These are phyloP conservation scores for Micromonas pusilla DNA, from an alignment of 139 green algal species.

Conservation along the genomic window DNA sequence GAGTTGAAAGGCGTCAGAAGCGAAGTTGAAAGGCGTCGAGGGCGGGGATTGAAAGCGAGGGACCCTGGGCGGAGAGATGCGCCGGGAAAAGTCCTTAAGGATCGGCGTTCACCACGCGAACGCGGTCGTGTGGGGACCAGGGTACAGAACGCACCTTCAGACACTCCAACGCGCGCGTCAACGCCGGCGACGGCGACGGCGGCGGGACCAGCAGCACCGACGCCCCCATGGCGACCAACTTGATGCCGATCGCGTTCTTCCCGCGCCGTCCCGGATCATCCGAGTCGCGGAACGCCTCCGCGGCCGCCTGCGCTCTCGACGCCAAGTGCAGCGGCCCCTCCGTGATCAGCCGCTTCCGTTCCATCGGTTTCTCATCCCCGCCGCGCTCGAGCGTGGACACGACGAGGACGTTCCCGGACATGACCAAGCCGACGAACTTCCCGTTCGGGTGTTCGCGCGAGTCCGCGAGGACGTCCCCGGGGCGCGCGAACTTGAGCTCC, in stretches of 20 bases:
- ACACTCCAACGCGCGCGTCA: not conserved
- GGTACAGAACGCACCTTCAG: no score
- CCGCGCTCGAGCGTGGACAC: not conserved
- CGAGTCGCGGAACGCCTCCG: no score
- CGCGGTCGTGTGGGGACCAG: no score
- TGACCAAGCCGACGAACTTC: not conserved
- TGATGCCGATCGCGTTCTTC: not conserved
- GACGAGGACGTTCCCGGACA: not conserved
- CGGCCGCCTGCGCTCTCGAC: not conserved
- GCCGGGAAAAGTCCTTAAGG: no score
- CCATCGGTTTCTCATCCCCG: not conserved
- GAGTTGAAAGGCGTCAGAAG: no score
- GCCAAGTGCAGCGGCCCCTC: not conserved
- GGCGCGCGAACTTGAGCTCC: not conserved
- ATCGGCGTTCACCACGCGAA: no score
- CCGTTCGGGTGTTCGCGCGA: not conserved
- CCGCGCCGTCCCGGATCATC: not conserved
- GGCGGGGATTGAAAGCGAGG: no score
- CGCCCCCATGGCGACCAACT: not conserved
- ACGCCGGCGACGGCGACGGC: not conserved
- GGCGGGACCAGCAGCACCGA: not conserved
- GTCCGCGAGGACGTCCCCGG: not conserved
- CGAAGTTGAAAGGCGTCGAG: no score
- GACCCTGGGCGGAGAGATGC: no score
- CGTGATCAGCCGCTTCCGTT: not conserved